Evolutionary conservation across 805 yeast genomes (phyloP), one percentile per base, ranked within the genome.

Genomic region (Debaryomyces hansenii): DNA sequence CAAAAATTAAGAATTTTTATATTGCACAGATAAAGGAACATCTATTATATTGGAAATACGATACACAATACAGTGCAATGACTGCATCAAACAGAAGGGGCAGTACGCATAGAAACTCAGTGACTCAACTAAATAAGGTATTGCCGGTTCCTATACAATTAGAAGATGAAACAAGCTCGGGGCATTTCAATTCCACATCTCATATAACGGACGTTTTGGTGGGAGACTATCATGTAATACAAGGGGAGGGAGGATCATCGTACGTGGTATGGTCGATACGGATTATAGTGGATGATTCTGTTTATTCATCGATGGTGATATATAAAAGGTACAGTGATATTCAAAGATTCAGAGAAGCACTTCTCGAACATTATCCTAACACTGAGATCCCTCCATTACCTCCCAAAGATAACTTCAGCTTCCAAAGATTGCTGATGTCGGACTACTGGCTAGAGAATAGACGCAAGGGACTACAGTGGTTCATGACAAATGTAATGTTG

Each of bases 271-370:
- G 78, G 78, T 43, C 67, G 2, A 63, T 72, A 9, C 62, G 65
- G 39, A 61, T 72, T 5, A 64, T 68, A 4, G 53, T 72, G 18
- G 64, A 72, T 44, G 74, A 69, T 40, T 63, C 69, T 5, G 53
- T 57, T 21, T 65, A 64, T 49, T 66, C 78, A 4, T 68, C 67
- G 48, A 72, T 85, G 15, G 59, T 66, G 38, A 55, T 81, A 4
- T 77, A 80, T 58, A 80, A 78, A 58, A 61, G 96, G 33, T 88
- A 85, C 62, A 77, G 81, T 31, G 92, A 87, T 38, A 78, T 88
- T 49, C 83, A 66, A 34, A 50, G 47, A 28, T 69, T 88, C 31
- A 70, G 84, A 20, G 36, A 40, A 4, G 50, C 55, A 20, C 28
- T 81, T 12, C 78, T 82, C 4, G 56, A 54, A 5, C 56, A 74